Conservation (phyloP, 2,329 filamentous ascomycete species). For the Leptodontidium sp. region DNA sequence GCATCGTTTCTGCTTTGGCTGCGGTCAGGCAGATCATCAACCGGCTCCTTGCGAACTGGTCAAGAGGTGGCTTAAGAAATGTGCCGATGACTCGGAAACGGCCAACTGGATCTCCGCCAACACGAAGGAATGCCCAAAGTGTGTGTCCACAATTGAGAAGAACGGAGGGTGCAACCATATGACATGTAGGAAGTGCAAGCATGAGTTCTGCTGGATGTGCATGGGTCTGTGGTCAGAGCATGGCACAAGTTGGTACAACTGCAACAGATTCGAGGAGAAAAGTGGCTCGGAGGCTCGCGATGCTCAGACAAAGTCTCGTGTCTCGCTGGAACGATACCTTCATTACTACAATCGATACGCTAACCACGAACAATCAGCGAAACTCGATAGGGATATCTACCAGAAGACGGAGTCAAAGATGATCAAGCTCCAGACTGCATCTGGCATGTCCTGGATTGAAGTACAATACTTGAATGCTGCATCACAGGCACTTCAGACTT, state of each 20-base stretch:
- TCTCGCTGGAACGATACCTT: conserved; percentile 93
- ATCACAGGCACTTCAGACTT: conserved; percentile 92
- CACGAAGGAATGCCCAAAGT: conserved; percentile 97
- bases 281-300: conserved; percentile 89
- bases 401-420: conserved; percentile 99
- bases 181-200: conserved; percentile 94
- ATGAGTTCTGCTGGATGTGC: conserved; percentile 99
- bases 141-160: conserved; percentile 97
- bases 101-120: conserved; percentile 99
- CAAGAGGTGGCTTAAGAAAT: conserved; percentile 97
- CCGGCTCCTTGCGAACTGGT: conserved; percentile 91
- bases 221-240: conserved; percentile 99
- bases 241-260: conserved; percentile 99
- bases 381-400: conserved; percentile 95
- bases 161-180: conserved; percentile 98
- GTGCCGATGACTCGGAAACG: conserved; percentile 96
- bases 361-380: conserved; percentile 97
- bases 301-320: conserved; percentile 88
- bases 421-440: conserved; percentile 91
- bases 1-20: conserved; percentile 94
- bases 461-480: conserved; percentile 96
- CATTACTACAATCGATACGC: conserved; percentile 99
- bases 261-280: conserved; percentile 96
- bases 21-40: conserved; percentile 87
- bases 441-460: conserved; percentile 98